These are phyloP conservation scores for Fraxinus greggii DNA, from an alignment of 305 asterid genomes.

Conservation along the genomic window DNA sequence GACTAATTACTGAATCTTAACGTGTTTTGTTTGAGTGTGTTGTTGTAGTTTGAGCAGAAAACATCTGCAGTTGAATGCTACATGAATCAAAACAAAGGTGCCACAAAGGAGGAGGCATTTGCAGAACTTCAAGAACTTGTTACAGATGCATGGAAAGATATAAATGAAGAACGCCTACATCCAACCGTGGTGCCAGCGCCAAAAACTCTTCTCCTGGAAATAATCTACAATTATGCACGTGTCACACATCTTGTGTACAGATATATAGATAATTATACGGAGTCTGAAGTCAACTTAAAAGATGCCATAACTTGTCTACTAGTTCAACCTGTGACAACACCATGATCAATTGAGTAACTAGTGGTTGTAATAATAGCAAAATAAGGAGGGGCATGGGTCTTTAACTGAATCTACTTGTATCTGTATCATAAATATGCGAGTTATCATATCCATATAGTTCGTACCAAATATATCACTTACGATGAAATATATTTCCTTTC, in stretches of 20 bases:
- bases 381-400: too few relatives aligned
- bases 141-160: conserved; percentile 19
- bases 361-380: too few relatives aligned
- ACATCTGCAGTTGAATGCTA: conserved; percentile 18
- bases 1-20: too few relatives aligned
- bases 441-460: too few relatives aligned
- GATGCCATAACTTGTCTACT: background rate
- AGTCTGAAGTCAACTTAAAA: background rate
- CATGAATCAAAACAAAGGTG: background rate
- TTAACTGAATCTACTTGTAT: too few relatives aligned
- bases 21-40: too few relatives aligned
- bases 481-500: too few relatives aligned
- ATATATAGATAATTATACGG: conserved; percentile 5
- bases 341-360: too few relatives aligned
- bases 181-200: background rate
- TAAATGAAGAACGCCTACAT: conserved; percentile 2
- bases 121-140: background rate
- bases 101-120: conserved; percentile 16
- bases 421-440: too few relatives aligned
- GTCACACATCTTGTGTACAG: background rate
- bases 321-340: background rate
- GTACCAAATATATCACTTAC: too few relatives aligned
- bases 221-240: background rate
- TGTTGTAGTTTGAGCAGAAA: conserved; percentile 17
- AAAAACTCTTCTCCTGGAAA: background rate